These are phyloP conservation scores for Baorangia bicolor DNA, from an alignment of 768 basidiomycete species.

Conservation along the genomic window DNA sequence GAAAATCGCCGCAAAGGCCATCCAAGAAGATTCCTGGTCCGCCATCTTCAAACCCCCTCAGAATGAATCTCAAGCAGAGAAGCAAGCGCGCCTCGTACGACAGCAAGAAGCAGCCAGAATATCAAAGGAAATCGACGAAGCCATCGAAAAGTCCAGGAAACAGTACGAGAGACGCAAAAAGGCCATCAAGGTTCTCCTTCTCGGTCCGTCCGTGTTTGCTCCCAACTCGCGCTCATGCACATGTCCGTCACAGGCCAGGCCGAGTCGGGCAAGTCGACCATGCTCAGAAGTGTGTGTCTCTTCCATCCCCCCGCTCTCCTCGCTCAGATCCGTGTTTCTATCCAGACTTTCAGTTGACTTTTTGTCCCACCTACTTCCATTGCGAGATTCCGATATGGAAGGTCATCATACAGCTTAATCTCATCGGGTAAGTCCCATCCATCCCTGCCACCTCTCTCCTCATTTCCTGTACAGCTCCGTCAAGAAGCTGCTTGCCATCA, in stretches of 20 bases:
- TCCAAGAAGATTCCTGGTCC: conserved; percentile 24
- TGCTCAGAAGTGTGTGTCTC: conserved; percentile 25
- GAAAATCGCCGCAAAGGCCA: background rate
- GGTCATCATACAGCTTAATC: conserved; percentile 65
- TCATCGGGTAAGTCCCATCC: conserved; percentile 49
- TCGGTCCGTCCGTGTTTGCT: conserved; percentile 9
- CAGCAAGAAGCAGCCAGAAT: conserved; percentile 27
- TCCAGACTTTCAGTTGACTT: conserved; percentile 66
- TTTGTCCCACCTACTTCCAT: conserved; percentile 60
- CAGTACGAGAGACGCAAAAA: conserved; percentile 23
- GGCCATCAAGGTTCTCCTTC: conserved; percentile 30
- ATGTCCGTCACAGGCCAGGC: conserved; percentile 23
- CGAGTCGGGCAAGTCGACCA: conserved; percentile 33
- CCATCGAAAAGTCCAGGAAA: conserved; percentile 26
- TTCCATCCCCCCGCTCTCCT: background rate
- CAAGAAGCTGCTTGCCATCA: conserved; percentile 53
- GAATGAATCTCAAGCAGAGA: conserved; percentile 11
- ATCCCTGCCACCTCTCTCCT: background rate
- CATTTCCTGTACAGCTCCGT: conserved; percentile 43
- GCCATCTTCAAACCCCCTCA: conserved; percentile 19
- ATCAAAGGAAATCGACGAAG: conserved; percentile 30
- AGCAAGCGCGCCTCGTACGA: background rate
- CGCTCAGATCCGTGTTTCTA: background rate
- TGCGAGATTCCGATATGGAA: conserved; percentile 60
- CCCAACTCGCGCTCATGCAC: accelerated